Conservation (phyloP, 75 land plant species). For the Adiantum capillusveneris region DNA sequence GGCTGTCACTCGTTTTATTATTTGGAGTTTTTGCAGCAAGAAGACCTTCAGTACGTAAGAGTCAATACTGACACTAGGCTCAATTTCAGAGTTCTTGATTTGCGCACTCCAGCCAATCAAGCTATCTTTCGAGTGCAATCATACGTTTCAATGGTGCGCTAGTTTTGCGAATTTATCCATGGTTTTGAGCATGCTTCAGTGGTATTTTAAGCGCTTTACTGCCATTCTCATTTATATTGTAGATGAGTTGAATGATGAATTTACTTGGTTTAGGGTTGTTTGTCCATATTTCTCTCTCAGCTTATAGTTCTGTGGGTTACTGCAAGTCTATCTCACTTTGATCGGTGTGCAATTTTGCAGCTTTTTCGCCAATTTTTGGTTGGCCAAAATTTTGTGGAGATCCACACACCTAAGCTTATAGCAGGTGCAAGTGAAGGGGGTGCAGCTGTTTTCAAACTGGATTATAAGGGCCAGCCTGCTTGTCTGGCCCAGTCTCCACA, state of each 20-base stretch:
- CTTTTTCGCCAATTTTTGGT: constrained; percentile 58
- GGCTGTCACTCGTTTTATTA: not conserved
- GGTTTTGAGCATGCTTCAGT: too few relatives aligned
- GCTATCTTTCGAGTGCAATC: constrained; percentile 70
- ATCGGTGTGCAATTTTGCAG: constrained; percentile 23
- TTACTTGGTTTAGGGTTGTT: too few relatives aligned
- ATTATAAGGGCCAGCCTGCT: constrained; percentile 82
- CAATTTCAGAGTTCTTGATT: constrained; percentile 72
- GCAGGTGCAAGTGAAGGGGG: constrained; percentile 98
- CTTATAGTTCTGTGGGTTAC: too few relatives aligned
- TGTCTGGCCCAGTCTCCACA: constrained; percentile 97
- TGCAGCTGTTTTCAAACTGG: constrained; percentile 79
- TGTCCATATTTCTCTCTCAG: too few relatives aligned
- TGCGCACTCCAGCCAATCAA: constrained; percentile 89
- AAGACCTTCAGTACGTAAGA: constrained; percentile 53
- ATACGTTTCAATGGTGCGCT: constrained; percentile 54
- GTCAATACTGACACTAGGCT: constrained; percentile 83
- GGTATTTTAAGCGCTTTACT: too few relatives aligned
- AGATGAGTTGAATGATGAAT: too few relatives aligned
- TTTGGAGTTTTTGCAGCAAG: constrained; percentile 35
- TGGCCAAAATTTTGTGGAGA: constrained; percentile 49
- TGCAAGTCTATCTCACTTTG: too few relatives aligned
- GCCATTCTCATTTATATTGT: too few relatives aligned
- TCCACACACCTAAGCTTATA: constrained; percentile 77
- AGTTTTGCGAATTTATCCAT: too few relatives aligned